These are phyloP conservation scores for Auxenochlorella pyrenoidosa DNA, from an alignment of 139 green algal species.

Conservation along the genomic window DNA sequence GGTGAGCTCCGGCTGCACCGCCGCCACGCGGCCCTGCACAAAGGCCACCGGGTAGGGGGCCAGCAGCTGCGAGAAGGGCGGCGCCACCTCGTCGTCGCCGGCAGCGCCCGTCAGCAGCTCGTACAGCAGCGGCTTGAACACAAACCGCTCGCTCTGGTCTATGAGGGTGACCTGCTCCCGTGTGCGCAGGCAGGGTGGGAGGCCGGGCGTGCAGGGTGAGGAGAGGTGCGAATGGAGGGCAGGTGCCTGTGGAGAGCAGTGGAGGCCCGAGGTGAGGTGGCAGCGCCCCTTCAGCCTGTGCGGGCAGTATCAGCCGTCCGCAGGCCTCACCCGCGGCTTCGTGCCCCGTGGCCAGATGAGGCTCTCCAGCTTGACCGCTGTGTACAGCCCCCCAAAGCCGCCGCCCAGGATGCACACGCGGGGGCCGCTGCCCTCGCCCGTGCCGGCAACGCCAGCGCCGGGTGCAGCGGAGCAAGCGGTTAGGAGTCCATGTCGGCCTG, in stretches of 20 bases:
- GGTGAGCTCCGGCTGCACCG: slow-evolving; percentile 25
- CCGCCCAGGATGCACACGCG: slow-evolving; percentile 94
- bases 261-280: not conserved
- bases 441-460: not conserved
- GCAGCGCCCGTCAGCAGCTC: slow-evolving; percentile 91
- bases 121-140: slow-evolving; percentile 99
- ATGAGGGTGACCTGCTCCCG: slow-evolving; percentile 86
- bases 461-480: not conserved
- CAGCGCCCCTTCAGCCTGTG: not conserved
- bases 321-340: slow-evolving; percentile 81
- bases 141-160: slow-evolving; percentile 93
- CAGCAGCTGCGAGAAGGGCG: slow-evolving; percentile 87
- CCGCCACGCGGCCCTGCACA: slow-evolving; percentile 71
- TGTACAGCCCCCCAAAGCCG: slow-evolving; percentile 98
- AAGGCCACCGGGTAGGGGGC: slow-evolving; percentile 87
- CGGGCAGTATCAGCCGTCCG: not conserved
- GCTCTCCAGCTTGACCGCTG: slow-evolving; percentile 88
- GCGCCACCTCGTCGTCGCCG: slow-evolving; percentile 88
- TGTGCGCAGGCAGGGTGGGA: not conserved
- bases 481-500: not conserved
- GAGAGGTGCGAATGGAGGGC: not conserved
- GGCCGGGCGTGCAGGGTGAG: not conserved
- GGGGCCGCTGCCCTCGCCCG: slow-evolving; percentile 44
- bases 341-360: slow-evolving; percentile 89
- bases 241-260: not conserved